Base-by-base conservation (phyloP, 345 rosid species). In the Hypericum perforatum region DNA sequence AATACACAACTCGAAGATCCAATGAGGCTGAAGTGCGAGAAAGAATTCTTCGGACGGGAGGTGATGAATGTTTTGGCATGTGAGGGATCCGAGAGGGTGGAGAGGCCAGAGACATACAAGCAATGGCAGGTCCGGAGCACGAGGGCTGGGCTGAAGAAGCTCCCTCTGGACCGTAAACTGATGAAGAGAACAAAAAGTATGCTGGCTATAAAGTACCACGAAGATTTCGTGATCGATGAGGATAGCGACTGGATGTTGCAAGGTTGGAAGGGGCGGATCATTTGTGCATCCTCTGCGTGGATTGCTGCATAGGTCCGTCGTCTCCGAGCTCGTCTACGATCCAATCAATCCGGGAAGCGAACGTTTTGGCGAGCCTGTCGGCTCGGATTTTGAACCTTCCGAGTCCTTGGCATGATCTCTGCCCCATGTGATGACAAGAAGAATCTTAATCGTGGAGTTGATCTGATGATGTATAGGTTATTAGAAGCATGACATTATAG, bases 241-340 rank as follows among this genome's bases (percentile, higher is more conserved):
- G 74, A 70, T 48, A 60, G 64, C 6, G 11, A 52, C 46, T 70
- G 67, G 74, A 48, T 70, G 74, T 52, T 65, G 48, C 62, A 60
- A 45, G 70, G 74, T 22, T 70, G 74, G 74, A 70, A 65, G 52
- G 70, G 70, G 7, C 59, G 74, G 38, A 57, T 53, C 45, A 2
- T 61, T 37, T 53, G 37, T 44, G 74, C 63, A 7, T 47, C 59
- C 7, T 56, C 67, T 11, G 65, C 64, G 6, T 70, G 63, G 74
- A 45, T 61, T 42, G 69, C 70, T 58, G 60, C 32, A n/a, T n/a
- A n/a, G n/a, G n/a, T n/a, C n/a, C n/a, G n/a, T n/a, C n/a, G n/a
- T n/a, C n/a, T n/a, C n/a, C n/a, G n/a, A n/a, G n/a, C n/a, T n/a
- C n/a, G n/a, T n/a, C n/a, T n/a, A n/a, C n/a, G n/a, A n/a, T n/a